These are phyloP conservation scores for Hypoxylon sp. DNA, from an alignment of 2,329 filamentous ascomycete species.

Conservation along the genomic window DNA sequence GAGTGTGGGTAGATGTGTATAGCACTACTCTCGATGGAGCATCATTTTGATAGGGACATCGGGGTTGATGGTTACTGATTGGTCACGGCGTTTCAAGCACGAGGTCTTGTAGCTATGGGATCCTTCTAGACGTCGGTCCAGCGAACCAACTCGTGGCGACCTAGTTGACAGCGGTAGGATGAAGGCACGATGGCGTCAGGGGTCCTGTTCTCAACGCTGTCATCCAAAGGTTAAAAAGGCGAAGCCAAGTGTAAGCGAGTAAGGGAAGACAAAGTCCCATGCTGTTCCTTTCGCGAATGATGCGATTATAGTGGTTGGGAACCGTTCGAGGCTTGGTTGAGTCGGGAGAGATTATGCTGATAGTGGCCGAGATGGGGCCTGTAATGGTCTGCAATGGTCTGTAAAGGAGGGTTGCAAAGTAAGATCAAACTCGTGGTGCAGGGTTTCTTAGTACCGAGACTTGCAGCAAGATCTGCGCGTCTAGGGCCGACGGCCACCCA, in stretches of 20 bases:
- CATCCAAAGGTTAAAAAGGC: conserved; percentile 36
- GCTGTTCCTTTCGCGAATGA: conserved; percentile 12
- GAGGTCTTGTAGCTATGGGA: conserved; percentile 8
- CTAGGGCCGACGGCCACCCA: conserved; percentile 37
- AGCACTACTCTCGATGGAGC: conserved; percentile 28
- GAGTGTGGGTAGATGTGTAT: conserved; percentile 20
- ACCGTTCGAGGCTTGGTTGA: conserved; percentile 36
- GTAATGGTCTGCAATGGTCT: not conserved
- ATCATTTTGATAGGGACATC: conserved; percentile 23
- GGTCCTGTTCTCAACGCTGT: conserved; percentile 28
- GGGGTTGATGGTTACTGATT: conserved; percentile 21
- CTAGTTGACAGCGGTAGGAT: conserved; percentile 29
- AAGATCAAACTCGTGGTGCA: conserved; percentile 45
- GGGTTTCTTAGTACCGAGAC: conserved; percentile 45
- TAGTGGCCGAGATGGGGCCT: conserved; percentile 25
- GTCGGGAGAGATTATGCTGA: conserved; percentile 27
- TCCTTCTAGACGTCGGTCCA: conserved; percentile 13
- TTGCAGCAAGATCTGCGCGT: conserved; percentile 45
- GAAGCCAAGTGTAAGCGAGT: conserved; percentile 18
- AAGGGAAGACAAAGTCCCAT: conserved; percentile 26
- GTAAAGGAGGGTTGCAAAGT: conserved; percentile 25
- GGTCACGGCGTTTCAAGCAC: conserved; percentile 7
- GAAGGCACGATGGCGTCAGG: conserved; percentile 41
- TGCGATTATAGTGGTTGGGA: conserved; percentile 30
- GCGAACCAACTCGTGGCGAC: conserved; percentile 10